Conservation (phyloP, 2,329 filamentous ascomycete species). For the Fusarium nurragi region DNA sequence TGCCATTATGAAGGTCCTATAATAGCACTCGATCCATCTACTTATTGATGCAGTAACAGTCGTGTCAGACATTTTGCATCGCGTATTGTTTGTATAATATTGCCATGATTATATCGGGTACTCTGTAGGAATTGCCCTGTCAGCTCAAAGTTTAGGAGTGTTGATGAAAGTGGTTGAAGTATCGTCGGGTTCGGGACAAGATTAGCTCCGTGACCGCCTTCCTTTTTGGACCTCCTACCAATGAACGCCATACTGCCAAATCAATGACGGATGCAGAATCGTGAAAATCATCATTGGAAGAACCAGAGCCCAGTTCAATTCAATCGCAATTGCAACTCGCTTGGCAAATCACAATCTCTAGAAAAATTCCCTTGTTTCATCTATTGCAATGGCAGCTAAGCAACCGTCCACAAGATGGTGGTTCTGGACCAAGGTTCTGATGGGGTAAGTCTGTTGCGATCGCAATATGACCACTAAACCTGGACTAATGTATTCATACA, state of each 20-base stretch:
- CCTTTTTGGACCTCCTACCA: constrained; percentile 13
- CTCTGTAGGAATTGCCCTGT: neutral
- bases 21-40: neutral
- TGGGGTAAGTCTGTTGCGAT: constrained; percentile 63
- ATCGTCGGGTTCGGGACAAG: constrained; percentile 22
- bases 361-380: neutral
- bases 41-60: neutral
- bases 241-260: constrained; percentile 41
- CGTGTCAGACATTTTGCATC: neutral
- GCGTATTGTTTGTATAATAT: neutral
- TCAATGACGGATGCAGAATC: constrained; percentile 46
- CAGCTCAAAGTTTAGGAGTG: neutral
- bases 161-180: neutral
- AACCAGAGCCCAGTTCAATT: constrained; percentile 6
- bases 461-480: constrained; percentile 15
- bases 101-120: neutral
- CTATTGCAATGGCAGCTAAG: constrained; percentile 49
- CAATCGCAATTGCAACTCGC: neutral
- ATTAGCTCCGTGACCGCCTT: constrained; percentile 40
- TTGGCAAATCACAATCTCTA: neutral
- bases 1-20: neutral
- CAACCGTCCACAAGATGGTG: constrained; percentile 62
- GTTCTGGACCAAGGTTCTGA: constrained; percentile 75
- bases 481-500: constrained; percentile 51
- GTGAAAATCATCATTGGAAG: constrained; percentile 45